Evolutionary conservation across 306 rosid species (phyloP), one percentile per base, ranked within the genome.

Genomic region (Canavalia ensiformis): DNA sequence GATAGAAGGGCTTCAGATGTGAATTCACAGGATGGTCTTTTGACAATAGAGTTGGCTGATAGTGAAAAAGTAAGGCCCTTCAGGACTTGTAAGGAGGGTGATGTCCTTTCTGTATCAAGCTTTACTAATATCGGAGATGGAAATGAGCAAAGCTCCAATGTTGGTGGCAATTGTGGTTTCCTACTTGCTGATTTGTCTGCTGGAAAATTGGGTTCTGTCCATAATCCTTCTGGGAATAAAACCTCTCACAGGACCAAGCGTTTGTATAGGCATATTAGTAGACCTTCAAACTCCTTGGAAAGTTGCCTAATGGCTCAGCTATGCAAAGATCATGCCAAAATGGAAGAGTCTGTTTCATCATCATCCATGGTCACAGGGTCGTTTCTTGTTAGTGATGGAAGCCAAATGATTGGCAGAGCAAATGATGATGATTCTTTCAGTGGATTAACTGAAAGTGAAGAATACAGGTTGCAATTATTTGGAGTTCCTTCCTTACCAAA

Each of bases 241-340:
- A 83, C 84, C 67, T 82, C 87, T 75, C 45, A 85, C 30, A 75
- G 86, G 83, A 55, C 81, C 72, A 83, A 83, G 75, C 76, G 51
- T 52, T 77, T 78, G 44, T 45, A 59, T 73, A 72, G 83, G 30
- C 85, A 76, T 76, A 70, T 39, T 50, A 39, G 76, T 78, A 85
- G 81, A 72, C 91, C 95, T 3, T 45, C 73, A 58, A 90, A 69
- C 84, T 92, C 98, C 30, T 82, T 94, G 54, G 94, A 92, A 73
- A 87, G 97, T 88, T 92, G 98, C 80, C 88, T 94, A 8, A 68
- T 90, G 92, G 92, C 97, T 85, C 94, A 93, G 72, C 88, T 90
- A 11, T 90, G 81, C 88, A 88, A 76, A 63, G 88, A 86, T 52
- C 89, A 66, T 55, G 73, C 82, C 42, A 83, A 91, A 82, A 68